Base-by-base conservation (phyloP, 768 basidiomycete species). In the Mycena crocata region DNA sequence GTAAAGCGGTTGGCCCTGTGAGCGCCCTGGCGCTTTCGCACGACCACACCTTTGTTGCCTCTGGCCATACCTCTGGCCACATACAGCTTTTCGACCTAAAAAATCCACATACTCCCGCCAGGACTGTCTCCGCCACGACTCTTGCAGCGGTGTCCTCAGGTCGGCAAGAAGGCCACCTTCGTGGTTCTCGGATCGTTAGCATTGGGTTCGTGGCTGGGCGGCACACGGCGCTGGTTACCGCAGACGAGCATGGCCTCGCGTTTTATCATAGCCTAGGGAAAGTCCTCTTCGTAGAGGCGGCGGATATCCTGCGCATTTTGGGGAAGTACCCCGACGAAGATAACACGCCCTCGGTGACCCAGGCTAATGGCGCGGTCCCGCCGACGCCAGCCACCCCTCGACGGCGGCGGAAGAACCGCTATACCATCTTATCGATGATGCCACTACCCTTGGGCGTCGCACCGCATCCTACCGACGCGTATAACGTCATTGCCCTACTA, bases 211-310 rank as follows among this genome's bases (percentile, higher is more conserved):
- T 99, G 10, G 95, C 94, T 15, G 91, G 90, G 23, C 86, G 97
- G 42, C 97, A 98, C 72, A 99, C 98, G 2, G 96, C 95, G 6
- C 86, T 99, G 54, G 89, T 98, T 42, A 91, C 92, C 5, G 93
- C 94, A 3, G 98, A 99, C 75, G 93, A 97, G 63, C 81, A 86
- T 70, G 98, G 98, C 0, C 85, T 98, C 12, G 94, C 95, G 0
- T 99, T 99, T 79, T 98, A 94, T 75, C 96, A 98, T 78, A 93
- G 92, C 59, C 82, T 99, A 5, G 95, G 98, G 30, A 96, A 94
- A 76, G 91, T 99, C 14, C 84, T 99, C 17, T 98, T 98, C 70
- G 91, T 99, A 8, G 96, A 98, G 49, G 96, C 96, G 15, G 90
- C 93, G 19, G 98, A 99, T 76, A 94, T 94, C 35, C 85, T 99